Evolutionary conservation across 306 rosid species (phyloP), one percentile per base, ranked within the genome.

Genomic region (Prosopis cineraria): DNA sequence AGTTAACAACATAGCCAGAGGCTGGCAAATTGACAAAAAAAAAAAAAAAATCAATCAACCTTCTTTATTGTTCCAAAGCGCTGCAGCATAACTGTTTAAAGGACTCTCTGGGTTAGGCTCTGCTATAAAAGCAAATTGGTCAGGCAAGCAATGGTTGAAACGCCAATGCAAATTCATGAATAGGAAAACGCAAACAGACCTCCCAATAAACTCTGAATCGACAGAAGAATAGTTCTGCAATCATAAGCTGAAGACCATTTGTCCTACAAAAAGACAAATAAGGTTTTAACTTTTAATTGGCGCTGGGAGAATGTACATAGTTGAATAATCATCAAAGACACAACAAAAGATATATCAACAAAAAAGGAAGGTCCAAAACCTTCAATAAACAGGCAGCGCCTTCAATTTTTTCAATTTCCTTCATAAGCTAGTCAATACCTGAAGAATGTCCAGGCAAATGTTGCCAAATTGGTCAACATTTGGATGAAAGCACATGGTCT

Each of bases 171-270:
- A 70, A 69, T 56, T 43, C 66, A 55, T 63, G 55, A 50, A 44
- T 10, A 80, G 27, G 62, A 77, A 58, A 76, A 39, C 75, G 73
- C 40, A 50, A 59, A 67, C 91, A 79, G 11, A 95, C 98, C 98
- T 89, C 95, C 98, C 80, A 95, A 78, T 82, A 95, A 91, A 87
- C 96, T 91, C 78, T 95, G 98, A 72, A 95, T 91, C 53, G 98
- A 95, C 64, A 95, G 80, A 82, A 95, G 98, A 78, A 95, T 95
- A 60, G 98, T 92, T 83, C 98, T 89, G 79, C 98, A 92, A 82
- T 95, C 99, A 77, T 95, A 93, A 53, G 99, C 97, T 1, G 99
- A 95, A 82, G 99, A 95, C 99, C 99, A 95, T 85, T 93, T 93
- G 87, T 95, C 99, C 98, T 95, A 76, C 10, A 53, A 43, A 80